A percentile compares a stretch with the other conserved stretches of the same genome.
These are phyloP conservation scores for Ceratocystiopsis minuta DNA, from an alignment of 2,329 filamentous ascomycete species.

Conservation along the genomic window DNA sequence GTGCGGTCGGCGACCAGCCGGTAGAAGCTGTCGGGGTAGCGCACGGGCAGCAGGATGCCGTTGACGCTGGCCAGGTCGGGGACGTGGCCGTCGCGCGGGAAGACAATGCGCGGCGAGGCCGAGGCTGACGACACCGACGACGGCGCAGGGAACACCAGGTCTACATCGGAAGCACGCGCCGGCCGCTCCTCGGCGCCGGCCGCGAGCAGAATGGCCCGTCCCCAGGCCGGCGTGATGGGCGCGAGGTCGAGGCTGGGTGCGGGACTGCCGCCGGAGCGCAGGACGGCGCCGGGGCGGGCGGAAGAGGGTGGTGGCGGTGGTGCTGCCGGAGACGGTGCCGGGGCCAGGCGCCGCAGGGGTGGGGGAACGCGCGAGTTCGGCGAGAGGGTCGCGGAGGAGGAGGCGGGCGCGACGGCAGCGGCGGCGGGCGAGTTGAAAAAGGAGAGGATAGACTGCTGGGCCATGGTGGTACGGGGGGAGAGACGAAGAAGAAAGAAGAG, in stretches of 20 bases:
- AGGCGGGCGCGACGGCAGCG: slow-evolving; percentile 7
- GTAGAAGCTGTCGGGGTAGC: slow-evolving; percentile 49
- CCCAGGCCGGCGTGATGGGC: slow-evolving; percentile 3
- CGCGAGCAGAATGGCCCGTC: slow-evolving; percentile 9
- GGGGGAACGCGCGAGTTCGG: no score
- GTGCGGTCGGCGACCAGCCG: slow-evolving; percentile 30
- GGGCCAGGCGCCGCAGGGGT: background rate
- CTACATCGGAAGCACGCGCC: background rate
- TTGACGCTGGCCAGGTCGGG: slow-evolving; percentile 45
- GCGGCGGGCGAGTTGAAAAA: background rate
- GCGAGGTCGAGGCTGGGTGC: slow-evolving; percentile 2
- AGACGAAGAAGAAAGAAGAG: no score
- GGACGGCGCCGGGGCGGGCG: background rate
- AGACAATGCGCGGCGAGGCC: slow-evolving; percentile 5
- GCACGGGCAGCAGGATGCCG: slow-evolving; percentile 43
- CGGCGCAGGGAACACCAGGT: slow-evolving; percentile 4
- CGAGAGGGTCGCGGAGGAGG: background rate
- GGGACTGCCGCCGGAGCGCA: slow-evolving; percentile 3
- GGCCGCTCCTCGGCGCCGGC: slow-evolving; percentile 2
- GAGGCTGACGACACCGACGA: slow-evolving; percentile 4
- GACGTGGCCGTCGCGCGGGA: slow-evolving; percentile 28
- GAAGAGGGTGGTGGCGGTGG: no score
- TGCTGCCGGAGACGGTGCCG: no score
- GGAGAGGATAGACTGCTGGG: no score
- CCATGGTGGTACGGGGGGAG: no score